These are phyloP conservation scores for Calonectria henricotiae DNA, from an alignment of 2,329 filamentous ascomycete species.

Conservation along the genomic window DNA sequence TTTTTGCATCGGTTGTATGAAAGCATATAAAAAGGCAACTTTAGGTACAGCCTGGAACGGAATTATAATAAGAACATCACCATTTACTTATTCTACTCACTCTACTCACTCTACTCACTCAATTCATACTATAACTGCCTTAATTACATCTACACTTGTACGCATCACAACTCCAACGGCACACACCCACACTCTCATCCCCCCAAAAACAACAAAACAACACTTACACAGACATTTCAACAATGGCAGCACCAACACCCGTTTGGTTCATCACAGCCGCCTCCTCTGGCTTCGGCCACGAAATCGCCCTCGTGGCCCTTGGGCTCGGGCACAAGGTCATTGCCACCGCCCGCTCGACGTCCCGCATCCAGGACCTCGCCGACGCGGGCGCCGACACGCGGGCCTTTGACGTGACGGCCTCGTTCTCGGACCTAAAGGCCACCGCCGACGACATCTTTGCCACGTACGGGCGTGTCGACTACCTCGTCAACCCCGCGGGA, in stretches of 20 bases:
- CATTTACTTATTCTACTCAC: neutral
- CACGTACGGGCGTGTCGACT: slow-evolving; percentile 61
- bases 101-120: neutral
- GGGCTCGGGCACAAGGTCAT: slow-evolving; percentile 66
- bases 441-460: slow-evolving; percentile 56
- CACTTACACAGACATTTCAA: slow-evolving; percentile 1
- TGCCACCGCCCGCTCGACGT: slow-evolving; percentile 65
- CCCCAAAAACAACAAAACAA: neutral
- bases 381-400: slow-evolving; percentile 62
- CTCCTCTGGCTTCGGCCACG: slow-evolving; percentile 68
- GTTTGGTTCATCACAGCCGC: slow-evolving; percentile 71
- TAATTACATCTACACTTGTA: neutral
- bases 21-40: neutral
- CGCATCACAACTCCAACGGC: neutral
- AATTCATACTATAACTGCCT: neutral
- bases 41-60: neutral
- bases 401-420: slow-evolving; percentile 65
- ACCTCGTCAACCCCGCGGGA: slow-evolving; percentile 67
- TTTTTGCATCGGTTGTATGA: no score
- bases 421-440: slow-evolving; percentile 57
- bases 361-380: slow-evolving; percentile 61
- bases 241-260: slow-evolving; percentile 46
- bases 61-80: neutral
- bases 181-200: neutral
- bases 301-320: slow-evolving; percentile 63